Base-by-base conservation (phyloP, 1,139 yeast genomes). In the Citeromyces hawaiiensis region DNA sequence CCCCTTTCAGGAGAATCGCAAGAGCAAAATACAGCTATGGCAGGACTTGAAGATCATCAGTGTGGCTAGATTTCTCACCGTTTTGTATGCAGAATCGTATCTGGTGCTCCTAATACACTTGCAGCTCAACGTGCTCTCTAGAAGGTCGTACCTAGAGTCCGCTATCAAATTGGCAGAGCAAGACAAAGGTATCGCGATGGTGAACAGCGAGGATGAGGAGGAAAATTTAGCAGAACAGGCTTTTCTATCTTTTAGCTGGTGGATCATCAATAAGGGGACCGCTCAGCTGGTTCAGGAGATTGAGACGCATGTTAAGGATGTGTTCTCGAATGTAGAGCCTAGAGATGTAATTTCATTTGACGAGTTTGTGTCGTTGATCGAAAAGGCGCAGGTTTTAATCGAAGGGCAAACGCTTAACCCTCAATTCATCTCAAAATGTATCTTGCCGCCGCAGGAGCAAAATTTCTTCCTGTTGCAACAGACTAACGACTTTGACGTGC, bases 251-350 rank as follows among this genome's bases (percentile, higher is more conserved):
- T 72, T 86, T 46, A 78, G 88, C 48, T 91, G 97, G 96, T 91
- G 96, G 96, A 61, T 91, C 39, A 66, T 91, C 43, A 87, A 91
- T 57, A 73, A 77, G 48, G 97, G 97, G 1, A 86, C 93, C 91
- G 54, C 64, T 32, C 64, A 66, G 38, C 61, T 82, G 39, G 68
- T 74, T 38, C 63, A 68, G 38, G 58, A 69, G 31, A 72, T 86
- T 29, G 75, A 75, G 51, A 56, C 59, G 1, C 64, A 73, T 4
- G 93, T 88, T 3, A 63, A 63, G 32, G 65, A 65, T 30, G 78
- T 76, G 35, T 86, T 87, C 55, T 72, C 67, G 19, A 63, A 63
- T 16, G 63, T 83, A 33, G 77, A 75, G 48, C 94, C 95, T 30
- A 72, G 87, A 47, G 72, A 82, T 18, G 88, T 80, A 48, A 58